A percentile compares a stretch with the other conserved stretches of the same genome.
Evolutionary conservation across 1,284 basidiomycete genomes (phyloP).

Genomic region (Crepidotus sp.): DNA sequence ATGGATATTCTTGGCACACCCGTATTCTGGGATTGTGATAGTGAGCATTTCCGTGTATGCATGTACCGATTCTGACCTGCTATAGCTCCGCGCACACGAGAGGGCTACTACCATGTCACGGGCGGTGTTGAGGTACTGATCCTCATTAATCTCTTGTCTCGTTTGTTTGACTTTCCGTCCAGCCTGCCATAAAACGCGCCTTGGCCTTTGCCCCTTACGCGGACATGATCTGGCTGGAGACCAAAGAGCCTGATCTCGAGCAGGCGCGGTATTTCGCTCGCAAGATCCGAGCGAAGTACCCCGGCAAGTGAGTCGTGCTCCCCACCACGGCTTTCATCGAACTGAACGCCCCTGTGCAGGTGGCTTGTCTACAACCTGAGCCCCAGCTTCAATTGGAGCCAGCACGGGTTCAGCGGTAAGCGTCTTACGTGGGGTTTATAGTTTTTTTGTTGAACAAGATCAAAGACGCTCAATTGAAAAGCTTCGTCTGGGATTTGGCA

Average conservation of each 20-base stretch:
- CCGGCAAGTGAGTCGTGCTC: conserved; percentile 50
- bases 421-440: background rate
- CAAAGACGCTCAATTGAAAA: conserved; percentile 65
- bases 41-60: conserved; percentile 33
- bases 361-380: conserved; percentile 93
- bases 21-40: conserved; percentile 84
- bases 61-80: background rate
- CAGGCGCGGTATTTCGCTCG: conserved; percentile 76
- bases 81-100: conserved; percentile 76
- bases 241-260: conserved; percentile 74
- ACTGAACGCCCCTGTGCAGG: conserved; percentile 24
- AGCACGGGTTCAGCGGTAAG: conserved; percentile 70
- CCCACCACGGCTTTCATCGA: background rate
- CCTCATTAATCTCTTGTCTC: background rate
- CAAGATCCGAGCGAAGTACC: conserved; percentile 63
- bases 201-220: conserved; percentile 76
- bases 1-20: conserved; percentile 59
- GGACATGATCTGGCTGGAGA: conserved; percentile 87
- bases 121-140: conserved; percentile 62
- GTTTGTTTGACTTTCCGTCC: conserved; percentile 9
- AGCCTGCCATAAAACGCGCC: conserved; percentile 77
- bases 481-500: conserved; percentile 86
- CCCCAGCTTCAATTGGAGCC: conserved; percentile 90
- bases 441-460: background rate
- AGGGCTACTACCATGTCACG: conserved; percentile 87